Evolutionary conservation across 1,284 basidiomycete species (phyloP), one percentile per base, ranked within the genome.

Genomic region (Apiotrichum porosum): DNA sequence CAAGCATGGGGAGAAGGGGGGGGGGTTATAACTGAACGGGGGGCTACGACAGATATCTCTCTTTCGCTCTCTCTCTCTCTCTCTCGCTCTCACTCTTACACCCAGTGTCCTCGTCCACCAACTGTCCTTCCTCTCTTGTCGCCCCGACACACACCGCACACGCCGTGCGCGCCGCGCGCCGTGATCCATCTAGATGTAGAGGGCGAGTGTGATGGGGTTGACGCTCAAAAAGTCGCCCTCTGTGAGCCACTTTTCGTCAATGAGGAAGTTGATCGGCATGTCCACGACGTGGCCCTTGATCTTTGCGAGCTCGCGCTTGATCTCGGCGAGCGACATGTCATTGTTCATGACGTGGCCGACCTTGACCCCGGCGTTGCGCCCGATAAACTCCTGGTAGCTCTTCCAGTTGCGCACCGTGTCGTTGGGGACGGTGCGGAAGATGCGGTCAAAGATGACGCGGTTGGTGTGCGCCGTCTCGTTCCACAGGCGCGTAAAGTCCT

Each of bases 331-430:
- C 0, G 80, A 68, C 24, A 88, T 62, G 5, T 77, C 81, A 10
- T 82, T 56, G 49, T 76, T 82, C 2, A 81, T 83, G 42, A 94
- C 83, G 70, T 94, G 92, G 3, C 89, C 89, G 4, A 80, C 78
- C 78, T 87, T 53, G 31, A 68, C 60, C 17, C 54, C 54, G 19
- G 54, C 49, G 34, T 60, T 58, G 2, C 61, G 62, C 43, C 54
- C 50, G 9, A 71, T 49, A 68, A 81, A 63, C 59, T 85, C 85
- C 51, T 83, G 82, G 67, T 93, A 94, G 6, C 82, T 79, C 18
- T 79, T 75, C 88, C 86, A 91, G 50, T 78, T 78, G 58, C 82
- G 78, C 44, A 93, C 85, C 23, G 84, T 73, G 68, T 93, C 86
- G 19, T 82, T 84, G 0, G 92, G 91, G 8, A 92, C 61, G 6